Percentiles rank a stretch among this genome's conserved stretches.
Evolutionary conservation across 805 yeast species (phyloP).

Genomic region (Kazachstania bromeliacearum): DNA sequence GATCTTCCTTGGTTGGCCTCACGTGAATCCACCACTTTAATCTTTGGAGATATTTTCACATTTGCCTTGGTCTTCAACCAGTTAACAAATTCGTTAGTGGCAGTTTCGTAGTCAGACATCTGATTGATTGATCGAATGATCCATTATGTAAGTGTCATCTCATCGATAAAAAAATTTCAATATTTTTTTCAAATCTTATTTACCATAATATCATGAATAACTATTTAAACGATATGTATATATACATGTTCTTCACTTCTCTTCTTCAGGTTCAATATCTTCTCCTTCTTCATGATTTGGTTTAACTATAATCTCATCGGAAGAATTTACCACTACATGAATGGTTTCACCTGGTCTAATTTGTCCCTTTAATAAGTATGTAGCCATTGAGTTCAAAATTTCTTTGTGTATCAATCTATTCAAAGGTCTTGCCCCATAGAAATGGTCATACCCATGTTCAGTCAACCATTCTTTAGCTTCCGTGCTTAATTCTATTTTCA

Average conservation of each 20-base stretch:
- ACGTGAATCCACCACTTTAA: conserved; percentile 55
- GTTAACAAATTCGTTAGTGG: conserved; percentile 33
- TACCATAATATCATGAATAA: background rate
- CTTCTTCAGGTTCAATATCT: conserved; percentile 15
- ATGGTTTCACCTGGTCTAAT: conserved; percentile 51
- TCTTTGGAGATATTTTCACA: conserved; percentile 43
- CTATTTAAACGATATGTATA: background rate
- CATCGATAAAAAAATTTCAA: background rate
- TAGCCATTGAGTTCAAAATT: conserved; percentile 83
- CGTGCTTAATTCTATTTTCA: conserved; percentile 44
- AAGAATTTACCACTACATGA: conserved; percentile 36
- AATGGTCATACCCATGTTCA: conserved; percentile 79
- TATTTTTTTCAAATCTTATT: background rate
- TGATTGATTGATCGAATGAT: background rate
- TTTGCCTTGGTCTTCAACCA: conserved; percentile 39
- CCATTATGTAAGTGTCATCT: background rate
- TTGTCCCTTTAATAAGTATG: conserved; percentile 68
- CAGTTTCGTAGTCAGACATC: background rate
- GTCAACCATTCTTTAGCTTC: conserved; percentile 73
- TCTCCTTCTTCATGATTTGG: conserved; percentile 38
- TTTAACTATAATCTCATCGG: conserved; percentile 35
- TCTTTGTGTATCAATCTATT: conserved; percentile 80
- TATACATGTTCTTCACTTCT: conserved; percentile 5
- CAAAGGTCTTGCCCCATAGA: conserved; percentile 94
- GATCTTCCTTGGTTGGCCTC: conserved; percentile 65